phyloP scores from a whole-genome alignment of 164 flowering plant species.

The Amborella trichopoda region DNA sequence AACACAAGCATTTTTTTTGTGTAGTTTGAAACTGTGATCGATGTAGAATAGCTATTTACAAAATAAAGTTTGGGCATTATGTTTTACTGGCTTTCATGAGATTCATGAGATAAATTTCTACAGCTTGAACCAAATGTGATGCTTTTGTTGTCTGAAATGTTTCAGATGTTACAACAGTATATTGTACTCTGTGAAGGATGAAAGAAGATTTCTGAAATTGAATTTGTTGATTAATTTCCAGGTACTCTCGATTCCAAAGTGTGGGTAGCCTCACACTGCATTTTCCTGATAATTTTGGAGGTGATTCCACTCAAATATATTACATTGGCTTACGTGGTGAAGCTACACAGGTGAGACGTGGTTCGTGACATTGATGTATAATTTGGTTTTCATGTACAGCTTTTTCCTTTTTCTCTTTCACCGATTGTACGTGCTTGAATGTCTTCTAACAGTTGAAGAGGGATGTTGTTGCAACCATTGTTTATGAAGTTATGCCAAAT shows the following conservation, averaged over 20 bases:
- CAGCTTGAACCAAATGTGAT: too few relatives aligned
- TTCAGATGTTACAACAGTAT: too few relatives aligned
- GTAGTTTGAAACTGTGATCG: too few relatives aligned
- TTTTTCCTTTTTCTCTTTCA: neutral
- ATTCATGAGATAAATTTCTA: too few relatives aligned
- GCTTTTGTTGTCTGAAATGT: too few relatives aligned
- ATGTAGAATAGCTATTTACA: too few relatives aligned
- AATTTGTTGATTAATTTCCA: too few relatives aligned
- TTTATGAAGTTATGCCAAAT: slow-evolving; percentile 88
- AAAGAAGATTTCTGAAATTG: too few relatives aligned
- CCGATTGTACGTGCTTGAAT: neutral
- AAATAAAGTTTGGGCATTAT: too few relatives aligned
- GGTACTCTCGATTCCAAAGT: slow-evolving; percentile 88
- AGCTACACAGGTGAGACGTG: slow-evolving; percentile 68
- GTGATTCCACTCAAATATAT: slow-evolving; percentile 67
- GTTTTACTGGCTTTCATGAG: too few relatives aligned
- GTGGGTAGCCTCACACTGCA: slow-evolving; percentile 88
- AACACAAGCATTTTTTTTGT: too few relatives aligned
- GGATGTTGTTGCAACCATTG: slow-evolving; percentile 89
- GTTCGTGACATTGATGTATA: slow-evolving; percentile 1
- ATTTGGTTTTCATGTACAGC: neutral
- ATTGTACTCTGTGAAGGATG: too few relatives aligned
- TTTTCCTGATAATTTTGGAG: slow-evolving; percentile 88
- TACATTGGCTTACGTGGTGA: slow-evolving; percentile 96
- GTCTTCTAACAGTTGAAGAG: slow-evolving; percentile 60